Conservation (phyloP, 116 monocot genomes). For the Papilionanthe hybrid region DNA sequence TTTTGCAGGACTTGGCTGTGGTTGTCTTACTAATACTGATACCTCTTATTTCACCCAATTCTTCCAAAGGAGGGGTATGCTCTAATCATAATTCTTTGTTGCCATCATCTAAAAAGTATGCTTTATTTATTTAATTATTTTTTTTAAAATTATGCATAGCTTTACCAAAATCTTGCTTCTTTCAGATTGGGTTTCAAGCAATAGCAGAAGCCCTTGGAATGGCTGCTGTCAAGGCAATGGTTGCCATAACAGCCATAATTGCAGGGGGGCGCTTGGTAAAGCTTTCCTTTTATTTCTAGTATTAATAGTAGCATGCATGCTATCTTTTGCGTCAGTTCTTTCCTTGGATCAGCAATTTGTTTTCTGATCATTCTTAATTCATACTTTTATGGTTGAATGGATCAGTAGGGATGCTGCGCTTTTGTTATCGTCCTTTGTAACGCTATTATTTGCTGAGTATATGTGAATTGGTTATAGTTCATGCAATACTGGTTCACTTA, state of each 20-base stretch:
- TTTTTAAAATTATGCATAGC: not conserved
- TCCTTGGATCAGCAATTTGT: not conserved
- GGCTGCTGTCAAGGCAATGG: conserved; percentile 89
- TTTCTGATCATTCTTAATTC: not conserved
- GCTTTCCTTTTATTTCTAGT: not conserved
- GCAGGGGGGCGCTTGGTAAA: conserved; percentile 92
- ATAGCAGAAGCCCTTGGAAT: conserved; percentile 98
- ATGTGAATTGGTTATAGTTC: not conserved
- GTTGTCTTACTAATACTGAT: conserved; percentile 94
- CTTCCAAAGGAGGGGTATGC: conserved; percentile 98
- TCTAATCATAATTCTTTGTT: conserved; percentile 11
- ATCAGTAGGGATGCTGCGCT: not conserved
- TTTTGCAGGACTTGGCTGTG: conserved; percentile 84
- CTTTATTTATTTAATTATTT: too few relatives aligned
- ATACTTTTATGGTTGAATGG: not conserved
- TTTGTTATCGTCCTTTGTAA: not conserved
- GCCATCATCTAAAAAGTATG: not conserved
- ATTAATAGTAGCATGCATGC: not conserved
- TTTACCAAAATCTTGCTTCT: conserved; percentile 7
- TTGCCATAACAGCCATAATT: conserved; percentile 93
- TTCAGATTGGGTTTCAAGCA: conserved; percentile 95
- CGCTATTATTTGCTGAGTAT: not conserved
- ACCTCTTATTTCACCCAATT: conserved; percentile 96
- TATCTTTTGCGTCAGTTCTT: not conserved
- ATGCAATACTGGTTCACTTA: not conserved